phyloP scores from a whole-genome alignment of 1,139 yeast genomes.

The Candida tunisiensis region DNA sequence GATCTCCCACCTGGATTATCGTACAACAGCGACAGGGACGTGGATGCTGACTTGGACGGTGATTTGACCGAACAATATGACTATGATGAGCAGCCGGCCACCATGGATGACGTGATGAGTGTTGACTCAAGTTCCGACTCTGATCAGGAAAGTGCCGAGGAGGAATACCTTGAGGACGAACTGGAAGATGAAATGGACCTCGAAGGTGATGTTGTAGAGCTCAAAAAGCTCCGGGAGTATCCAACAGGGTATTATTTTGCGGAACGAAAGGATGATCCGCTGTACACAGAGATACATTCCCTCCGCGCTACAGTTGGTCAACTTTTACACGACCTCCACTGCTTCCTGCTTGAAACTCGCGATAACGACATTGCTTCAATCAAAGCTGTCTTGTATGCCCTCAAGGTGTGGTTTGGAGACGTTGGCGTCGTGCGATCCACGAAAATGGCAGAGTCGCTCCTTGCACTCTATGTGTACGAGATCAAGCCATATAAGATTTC shows the following conservation, averaged over 20 bases:
- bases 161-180: slow-evolving; percentile 25
- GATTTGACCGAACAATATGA: slow-evolving; percentile 14
- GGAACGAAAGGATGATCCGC: slow-evolving; percentile 29
- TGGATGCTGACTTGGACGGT: slow-evolving; percentile 10
- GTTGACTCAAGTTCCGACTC: slow-evolving; percentile 11
- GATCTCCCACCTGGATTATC: background rate
- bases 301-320: slow-evolving; percentile 48
- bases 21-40: slow-evolving; percentile 5
- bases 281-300: slow-evolving; percentile 45
- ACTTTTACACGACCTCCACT: slow-evolving; percentile 42
- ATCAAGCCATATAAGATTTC: slow-evolving; percentile 29
- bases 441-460: slow-evolving; percentile 33
- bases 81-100: slow-evolving; percentile 13
- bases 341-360: slow-evolving; percentile 31
- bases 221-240: slow-evolving; percentile 17
- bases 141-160: slow-evolving; percentile 8
- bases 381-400: slow-evolving; percentile 45
- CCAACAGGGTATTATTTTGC: slow-evolving; percentile 33
- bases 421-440: slow-evolving; percentile 62
- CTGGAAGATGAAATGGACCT: slow-evolving; percentile 27
- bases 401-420: slow-evolving; percentile 73
- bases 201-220: slow-evolving; percentile 14
- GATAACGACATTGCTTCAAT: slow-evolving; percentile 58
- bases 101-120: slow-evolving; percentile 9
- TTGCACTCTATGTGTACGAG: slow-evolving; percentile 28